These are phyloP conservation scores for Gossypium schwendimanii DNA, from an alignment of 441 rosid species.

Conservation along the genomic window DNA sequence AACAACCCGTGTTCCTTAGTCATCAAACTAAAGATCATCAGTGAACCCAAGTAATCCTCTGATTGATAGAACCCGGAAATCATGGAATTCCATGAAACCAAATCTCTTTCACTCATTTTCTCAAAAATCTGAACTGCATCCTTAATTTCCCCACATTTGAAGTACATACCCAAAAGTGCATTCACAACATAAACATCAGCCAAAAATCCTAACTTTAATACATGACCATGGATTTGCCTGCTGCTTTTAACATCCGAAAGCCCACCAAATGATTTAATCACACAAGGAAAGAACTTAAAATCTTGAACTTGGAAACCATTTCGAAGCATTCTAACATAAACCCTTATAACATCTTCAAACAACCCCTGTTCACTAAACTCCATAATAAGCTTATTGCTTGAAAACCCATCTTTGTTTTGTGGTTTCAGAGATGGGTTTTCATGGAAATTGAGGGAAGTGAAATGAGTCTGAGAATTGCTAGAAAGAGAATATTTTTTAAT, in stretches of 20 bases:
- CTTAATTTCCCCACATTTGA: slow-evolving; percentile 22
- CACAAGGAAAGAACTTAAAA: slow-evolving; percentile 31
- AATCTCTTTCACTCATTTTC: slow-evolving; percentile 28
- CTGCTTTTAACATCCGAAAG: slow-evolving; percentile 16
- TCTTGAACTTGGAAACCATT: slow-evolving; percentile 21
- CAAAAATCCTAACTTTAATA: slow-evolving; percentile 26
- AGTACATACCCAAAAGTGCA: slow-evolving; percentile 28
- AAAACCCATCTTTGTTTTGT: background rate
- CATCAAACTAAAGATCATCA: slow-evolving; percentile 28
- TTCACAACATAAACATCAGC: slow-evolving; percentile 28
- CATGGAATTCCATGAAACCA: slow-evolving; percentile 41
- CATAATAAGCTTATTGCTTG: slow-evolving; percentile 18
- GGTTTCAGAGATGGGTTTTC: slow-evolving; percentile 12
- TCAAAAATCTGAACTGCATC: slow-evolving; percentile 32
- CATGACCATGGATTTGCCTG: slow-evolving; percentile 35
- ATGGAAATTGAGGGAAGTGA: slow-evolving; percentile 1
- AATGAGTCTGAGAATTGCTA: slow-evolving; percentile 2
- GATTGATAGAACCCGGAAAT: slow-evolving; percentile 28
- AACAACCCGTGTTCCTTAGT: slow-evolving; percentile 16
- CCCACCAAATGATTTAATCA: slow-evolving; percentile 37
- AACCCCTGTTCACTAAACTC: slow-evolving; percentile 26
- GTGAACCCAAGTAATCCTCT: slow-evolving; percentile 20
- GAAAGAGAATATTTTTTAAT: background rate
- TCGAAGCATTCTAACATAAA: slow-evolving; percentile 28
- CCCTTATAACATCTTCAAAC: slow-evolving; percentile 28